Percentiles rank a stretch among this genome's conserved stretches.
phyloP scores from a whole-genome alignment of 352 stramenopile species.

The Pythium rishiriense region DNA sequence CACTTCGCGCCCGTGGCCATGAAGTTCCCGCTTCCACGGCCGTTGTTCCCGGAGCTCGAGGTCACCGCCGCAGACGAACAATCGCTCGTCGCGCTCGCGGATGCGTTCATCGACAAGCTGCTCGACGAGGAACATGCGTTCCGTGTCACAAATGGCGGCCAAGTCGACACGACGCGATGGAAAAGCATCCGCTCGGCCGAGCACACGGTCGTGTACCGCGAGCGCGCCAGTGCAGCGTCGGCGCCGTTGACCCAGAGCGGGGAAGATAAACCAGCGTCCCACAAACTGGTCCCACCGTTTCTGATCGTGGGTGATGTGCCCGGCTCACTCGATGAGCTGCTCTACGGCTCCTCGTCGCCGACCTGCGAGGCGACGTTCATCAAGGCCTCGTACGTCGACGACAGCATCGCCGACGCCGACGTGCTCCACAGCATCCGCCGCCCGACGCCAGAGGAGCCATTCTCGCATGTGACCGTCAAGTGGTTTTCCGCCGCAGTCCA shows the following conservation, averaged over 20 bases:
- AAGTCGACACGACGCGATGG: slow-evolving; percentile 32
- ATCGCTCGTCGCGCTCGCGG: slow-evolving; percentile 5
- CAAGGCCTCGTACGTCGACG: slow-evolving; percentile 31
- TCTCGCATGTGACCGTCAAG: slow-evolving; percentile 29
- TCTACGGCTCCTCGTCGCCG: slow-evolving; percentile 18
- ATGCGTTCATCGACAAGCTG: slow-evolving; percentile 12
- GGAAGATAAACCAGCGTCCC: background rate
- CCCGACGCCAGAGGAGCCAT: slow-evolving; percentile 35
- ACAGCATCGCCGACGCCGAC: slow-evolving; percentile 36
- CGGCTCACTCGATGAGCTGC: slow-evolving; percentile 13
- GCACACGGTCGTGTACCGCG: slow-evolving; percentile 4
- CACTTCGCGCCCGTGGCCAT: background rate
- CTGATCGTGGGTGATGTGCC: slow-evolving; percentile 10
- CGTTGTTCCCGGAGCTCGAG: slow-evolving; percentile 6
- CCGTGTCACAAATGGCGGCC: slow-evolving; percentile 26
- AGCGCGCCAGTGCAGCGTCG: background rate
- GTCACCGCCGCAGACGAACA: background rate
- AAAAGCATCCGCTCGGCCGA: slow-evolving; percentile 5
- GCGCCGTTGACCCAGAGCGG: background rate
- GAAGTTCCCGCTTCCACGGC: slow-evolving; percentile 14
- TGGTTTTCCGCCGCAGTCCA: slow-evolving; percentile 28
- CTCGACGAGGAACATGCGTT: slow-evolving; percentile 5
- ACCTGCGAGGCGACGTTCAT: slow-evolving; percentile 16
- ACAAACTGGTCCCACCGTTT: slow-evolving; percentile 14
- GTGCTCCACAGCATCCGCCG: slow-evolving; percentile 37